Evolutionary conservation across 164 flowering plant genomes (phyloP).

Genomic region (Platanus orientalis): DNA sequence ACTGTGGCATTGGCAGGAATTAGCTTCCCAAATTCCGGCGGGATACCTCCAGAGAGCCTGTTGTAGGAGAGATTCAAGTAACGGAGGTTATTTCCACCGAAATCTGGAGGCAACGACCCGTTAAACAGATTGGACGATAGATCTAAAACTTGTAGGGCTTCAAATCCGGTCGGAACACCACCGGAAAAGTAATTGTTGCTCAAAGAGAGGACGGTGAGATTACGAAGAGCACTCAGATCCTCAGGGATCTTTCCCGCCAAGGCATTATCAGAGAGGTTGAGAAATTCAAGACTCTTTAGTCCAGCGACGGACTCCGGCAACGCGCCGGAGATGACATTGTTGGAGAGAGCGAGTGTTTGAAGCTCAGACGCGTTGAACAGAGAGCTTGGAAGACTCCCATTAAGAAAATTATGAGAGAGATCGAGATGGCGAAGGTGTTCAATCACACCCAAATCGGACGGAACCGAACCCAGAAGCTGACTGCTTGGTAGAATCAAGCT

Average conservation of each 20-base stretch:
- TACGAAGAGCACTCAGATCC: constrained; percentile 30
- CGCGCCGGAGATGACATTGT: constrained; percentile 64
- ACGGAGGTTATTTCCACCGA: constrained; percentile 41
- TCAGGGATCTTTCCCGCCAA: constrained; percentile 61
- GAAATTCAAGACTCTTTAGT: constrained; percentile 40
- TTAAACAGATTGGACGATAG: constrained; percentile 64
- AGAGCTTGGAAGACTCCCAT: constrained; percentile 66
- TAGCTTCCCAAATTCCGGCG: constrained; percentile 32
- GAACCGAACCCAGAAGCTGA: constrained; percentile 64
- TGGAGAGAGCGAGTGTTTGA: constrained; percentile 49
- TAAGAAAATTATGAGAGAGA: constrained; percentile 74
- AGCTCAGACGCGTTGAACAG: constrained; percentile 51
- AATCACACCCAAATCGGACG: constrained; percentile 53
- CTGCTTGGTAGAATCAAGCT: constrained; percentile 50
- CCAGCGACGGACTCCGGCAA: constrained; percentile 39
- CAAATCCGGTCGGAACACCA: constrained; percentile 41
- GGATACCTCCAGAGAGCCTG: constrained; percentile 46
- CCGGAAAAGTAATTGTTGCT: constrained; percentile 59
- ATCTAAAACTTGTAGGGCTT: constrained; percentile 40
- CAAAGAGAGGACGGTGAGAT: constrained; percentile 56
- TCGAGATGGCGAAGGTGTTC: constrained; percentile 56
- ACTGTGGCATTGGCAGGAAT: constrained; percentile 48
- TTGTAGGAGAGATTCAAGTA: constrained; percentile 72
- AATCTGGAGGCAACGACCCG: constrained; percentile 53
- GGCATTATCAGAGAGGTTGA: constrained; percentile 80